A percentile compares a stretch with the other conserved stretches of the same genome.
Evolutionary conservation across 1,139 yeast genomes (phyloP).

Genomic region (Magnusiomyces sp.): DNA sequence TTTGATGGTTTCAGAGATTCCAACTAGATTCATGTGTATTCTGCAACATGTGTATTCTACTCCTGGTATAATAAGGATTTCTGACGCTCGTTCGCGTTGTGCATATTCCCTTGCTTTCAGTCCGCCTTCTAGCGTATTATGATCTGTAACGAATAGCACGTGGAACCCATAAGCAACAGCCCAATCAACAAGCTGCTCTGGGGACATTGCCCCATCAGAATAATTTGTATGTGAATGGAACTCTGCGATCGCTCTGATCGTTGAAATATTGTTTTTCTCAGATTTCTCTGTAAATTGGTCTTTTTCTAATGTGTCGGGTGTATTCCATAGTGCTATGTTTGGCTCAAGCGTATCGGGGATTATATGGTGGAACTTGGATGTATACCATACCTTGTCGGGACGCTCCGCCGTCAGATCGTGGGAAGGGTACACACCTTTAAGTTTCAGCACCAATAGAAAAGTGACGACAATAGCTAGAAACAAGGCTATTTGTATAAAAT

Average conservation of each 20-base stretch:
- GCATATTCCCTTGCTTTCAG: slow-evolving; percentile 18
- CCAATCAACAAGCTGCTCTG: slow-evolving; percentile 24
- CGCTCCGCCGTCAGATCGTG: background rate
- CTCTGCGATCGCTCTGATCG: slow-evolving; percentile 14
- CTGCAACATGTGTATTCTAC: slow-evolving; percentile 25
- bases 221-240: slow-evolving; percentile 23
- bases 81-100: slow-evolving; percentile 5
- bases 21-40: slow-evolving; percentile 25
- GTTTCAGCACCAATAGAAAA: slow-evolving; percentile 9
- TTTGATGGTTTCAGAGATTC: slow-evolving; percentile 19
- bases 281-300: background rate
- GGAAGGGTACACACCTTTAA: slow-evolving; percentile 9
- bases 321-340: slow-evolving; percentile 16
- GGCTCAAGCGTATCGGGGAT: slow-evolving; percentile 16
- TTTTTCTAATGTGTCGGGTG: background rate
- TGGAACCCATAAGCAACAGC: slow-evolving; percentile 24
- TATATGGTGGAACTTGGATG: slow-evolving; percentile 16
- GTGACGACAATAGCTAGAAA: slow-evolving; percentile 14
- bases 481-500: slow-evolving; percentile 1
- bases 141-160: slow-evolving; percentile 23
- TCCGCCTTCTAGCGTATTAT: slow-evolving; percentile 22
- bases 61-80: slow-evolving; percentile 23
- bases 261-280: background rate
- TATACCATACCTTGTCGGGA: slow-evolving; percentile 14
- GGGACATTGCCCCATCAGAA: slow-evolving; percentile 21